Evolutionary conservation across 306 rosid genomes (phyloP), one percentile per base, ranked within the genome.

Genomic region (Pyrus betulifolia): DNA sequence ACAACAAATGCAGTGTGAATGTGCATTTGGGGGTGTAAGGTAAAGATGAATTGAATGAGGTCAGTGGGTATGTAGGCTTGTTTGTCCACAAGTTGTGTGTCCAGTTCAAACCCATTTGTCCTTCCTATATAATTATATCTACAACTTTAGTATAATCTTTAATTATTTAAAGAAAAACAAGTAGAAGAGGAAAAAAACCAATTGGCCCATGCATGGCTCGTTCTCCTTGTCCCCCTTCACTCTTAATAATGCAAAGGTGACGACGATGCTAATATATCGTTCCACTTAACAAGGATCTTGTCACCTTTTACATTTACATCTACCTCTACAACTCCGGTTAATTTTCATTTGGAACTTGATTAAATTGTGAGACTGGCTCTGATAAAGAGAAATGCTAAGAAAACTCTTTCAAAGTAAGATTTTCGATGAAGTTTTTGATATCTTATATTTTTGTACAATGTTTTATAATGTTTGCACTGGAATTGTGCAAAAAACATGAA

Each of bases 131-230:
- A 88, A 61, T 86, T 86, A 72, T 87, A 67, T 81, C 85, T 58
- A 44, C 44, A 33, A 42, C 69, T 57, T 49, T 35, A 79, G 57
- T 38, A 55, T 69, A 59, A 77, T 74, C 61, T 70, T 74, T 75
- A 81, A 23, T 64, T 81, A 71, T 80, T 25, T 13, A 64, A 8
- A 73, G 58, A 65, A 82, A 85, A 85, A 85, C 90, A 87, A 84
- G 74, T 23, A 82, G 82, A 87, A 78, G 81, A 80, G 84, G 8
- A 72, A 79, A 78, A 74, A 79, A 82, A 70, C 69, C n/a, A 49
- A 28, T 75, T 81, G 91, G 84, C 90, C 91, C 88, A 88, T 71
- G 70, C 69, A 67, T 85, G 89, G 90, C 91, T 78, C 59, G 73
- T 82, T 85, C 82, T 84, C 78, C 76, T 85, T 88, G 98, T 91